phyloP scores from a whole-genome alignment of 2,329 filamentous ascomycete species.

The Aspergillus aculeatus region DNA sequence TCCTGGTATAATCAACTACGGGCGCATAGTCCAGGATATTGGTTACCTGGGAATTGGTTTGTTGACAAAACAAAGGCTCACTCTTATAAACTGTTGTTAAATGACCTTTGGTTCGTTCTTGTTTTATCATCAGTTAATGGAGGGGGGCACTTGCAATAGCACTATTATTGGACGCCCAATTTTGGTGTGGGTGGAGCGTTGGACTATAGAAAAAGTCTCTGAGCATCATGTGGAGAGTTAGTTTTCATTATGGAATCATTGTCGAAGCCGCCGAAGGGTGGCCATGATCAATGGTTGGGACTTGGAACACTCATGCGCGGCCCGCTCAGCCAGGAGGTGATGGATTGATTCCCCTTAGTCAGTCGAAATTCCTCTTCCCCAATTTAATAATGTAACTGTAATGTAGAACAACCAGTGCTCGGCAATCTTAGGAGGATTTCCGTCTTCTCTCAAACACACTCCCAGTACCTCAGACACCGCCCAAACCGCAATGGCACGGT shows the following conservation, averaged over 20 bases:
- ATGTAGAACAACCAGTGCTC: neutral
- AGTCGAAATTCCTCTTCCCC: neutral
- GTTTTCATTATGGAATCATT: slow-evolving; percentile 13
- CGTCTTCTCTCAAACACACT: neutral
- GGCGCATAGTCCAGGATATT: neutral
- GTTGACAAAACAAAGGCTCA: neutral
- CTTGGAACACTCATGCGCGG: neutral
- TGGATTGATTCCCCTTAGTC: neutral
- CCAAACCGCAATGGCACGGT: slow-evolving; percentile 19
- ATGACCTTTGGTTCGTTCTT: neutral
- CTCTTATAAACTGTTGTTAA: neutral
- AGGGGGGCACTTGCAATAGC: neutral
- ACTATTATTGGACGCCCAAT: neutral
- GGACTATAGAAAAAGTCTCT: slow-evolving; percentile 2
- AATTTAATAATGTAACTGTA: no score
- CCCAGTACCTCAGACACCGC: slow-evolving; percentile 1
- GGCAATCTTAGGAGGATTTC: neutral
- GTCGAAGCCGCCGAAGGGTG: slow-evolving; percentile 14
- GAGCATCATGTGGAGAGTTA: slow-evolving; percentile 11
- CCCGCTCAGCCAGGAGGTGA: neutral
- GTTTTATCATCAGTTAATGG: neutral
- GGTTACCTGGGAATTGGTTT: neutral
- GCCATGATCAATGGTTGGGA: slow-evolving; percentile 9
- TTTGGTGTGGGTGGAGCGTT: neutral
- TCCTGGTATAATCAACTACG: no score